Base-by-base conservation (phyloP, 495 filamentous ascomycete species). In the Lophiotrema nucula region DNA sequence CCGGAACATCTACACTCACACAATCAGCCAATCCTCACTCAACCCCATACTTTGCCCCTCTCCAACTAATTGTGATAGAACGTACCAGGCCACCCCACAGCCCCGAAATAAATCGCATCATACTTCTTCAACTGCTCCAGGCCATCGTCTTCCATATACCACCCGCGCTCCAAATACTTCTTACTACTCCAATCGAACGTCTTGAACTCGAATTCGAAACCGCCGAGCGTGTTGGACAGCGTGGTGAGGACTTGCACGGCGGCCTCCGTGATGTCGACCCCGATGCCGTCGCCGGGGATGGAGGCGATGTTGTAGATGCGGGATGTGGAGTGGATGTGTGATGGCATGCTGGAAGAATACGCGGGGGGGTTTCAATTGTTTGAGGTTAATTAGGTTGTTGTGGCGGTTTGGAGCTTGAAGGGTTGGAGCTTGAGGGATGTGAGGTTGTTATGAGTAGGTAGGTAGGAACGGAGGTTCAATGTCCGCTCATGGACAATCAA, bases 221-320 rank as follows among this genome's bases (percentile, higher is more conserved):
- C 59, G 21, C 67, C 65, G n/a, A 65, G 46, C 18, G 57, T 48
- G 19, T 38, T 24, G n/a, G 72, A 67, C 3, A 74, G 57, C 25
- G 53, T 67, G 15, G 70, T 27, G 19, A 74, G 61, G 41, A 71
- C 71, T 35, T 63, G 57, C 10, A 59, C 38, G 23, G 72, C 72
- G 21, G 72, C 72, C 4, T 71, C 62, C 13, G 71, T 72, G 22
- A 73, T 70, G 23, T 74, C 72, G 47, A 67, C 61, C 53, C 72
- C 72, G 33, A 74, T 74, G 55, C 72, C 72, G 50, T 74, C 72
- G 38, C 72, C 72, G 21, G 72, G 72, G 43, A 74, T 74, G 52
- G 52, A 71, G 47, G 70, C 71, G 58, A 73, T 71, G 26, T 49
- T 58, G 70, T 65, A 79, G 70, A 62, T 44, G 22, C 55, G 59